These are phyloP conservation scores for Cryptococcus jaspeensis DNA, from an alignment of 1,284 basidiomycete genomes.

Conservation along the genomic window DNA sequence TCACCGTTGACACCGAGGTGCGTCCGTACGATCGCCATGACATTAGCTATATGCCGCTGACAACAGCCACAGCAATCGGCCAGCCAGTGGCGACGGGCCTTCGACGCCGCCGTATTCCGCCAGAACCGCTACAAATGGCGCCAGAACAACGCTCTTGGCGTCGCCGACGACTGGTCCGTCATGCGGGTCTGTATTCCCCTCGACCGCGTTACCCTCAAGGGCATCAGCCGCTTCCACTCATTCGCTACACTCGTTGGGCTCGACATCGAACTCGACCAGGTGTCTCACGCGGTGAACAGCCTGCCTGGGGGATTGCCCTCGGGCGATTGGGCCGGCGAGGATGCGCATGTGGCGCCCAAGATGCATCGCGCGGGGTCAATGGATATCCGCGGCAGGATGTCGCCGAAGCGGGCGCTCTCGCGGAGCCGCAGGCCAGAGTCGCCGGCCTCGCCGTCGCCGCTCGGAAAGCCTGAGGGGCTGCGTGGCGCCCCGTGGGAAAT, in stretches of 20 bases:
- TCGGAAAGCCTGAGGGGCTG: neutral
- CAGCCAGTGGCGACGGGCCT: conserved; percentile 61
- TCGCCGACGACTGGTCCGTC: conserved; percentile 52
- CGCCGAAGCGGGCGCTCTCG: neutral
- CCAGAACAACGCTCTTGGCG: conserved; percentile 1
- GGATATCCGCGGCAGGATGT: too few species aligned
- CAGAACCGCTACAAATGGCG: conserved; percentile 34
- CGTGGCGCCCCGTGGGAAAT: neutral
- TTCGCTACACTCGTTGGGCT: conserved; percentile 48
- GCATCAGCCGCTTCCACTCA: conserved; percentile 45
- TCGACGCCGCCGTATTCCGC: conserved; percentile 54
- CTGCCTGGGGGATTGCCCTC: too few species aligned
- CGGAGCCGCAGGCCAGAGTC: conserved; percentile 3
- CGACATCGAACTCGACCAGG: conserved; percentile 23
- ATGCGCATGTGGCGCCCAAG: neutral
- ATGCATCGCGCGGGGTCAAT: neutral
- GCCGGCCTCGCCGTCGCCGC: neutral
- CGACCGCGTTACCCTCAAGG: conserved; percentile 51
- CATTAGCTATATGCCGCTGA: neutral
- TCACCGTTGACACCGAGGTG: conserved; percentile 62
- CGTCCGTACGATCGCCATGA: neutral
- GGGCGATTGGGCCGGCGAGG: too few species aligned
- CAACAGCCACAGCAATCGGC: conserved; percentile 53
- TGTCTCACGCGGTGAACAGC: too few species aligned
- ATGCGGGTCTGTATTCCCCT: conserved; percentile 62